Base-by-base conservation (phyloP, 495 filamentous ascomycete species). In the Ascobolus immersus region DNA sequence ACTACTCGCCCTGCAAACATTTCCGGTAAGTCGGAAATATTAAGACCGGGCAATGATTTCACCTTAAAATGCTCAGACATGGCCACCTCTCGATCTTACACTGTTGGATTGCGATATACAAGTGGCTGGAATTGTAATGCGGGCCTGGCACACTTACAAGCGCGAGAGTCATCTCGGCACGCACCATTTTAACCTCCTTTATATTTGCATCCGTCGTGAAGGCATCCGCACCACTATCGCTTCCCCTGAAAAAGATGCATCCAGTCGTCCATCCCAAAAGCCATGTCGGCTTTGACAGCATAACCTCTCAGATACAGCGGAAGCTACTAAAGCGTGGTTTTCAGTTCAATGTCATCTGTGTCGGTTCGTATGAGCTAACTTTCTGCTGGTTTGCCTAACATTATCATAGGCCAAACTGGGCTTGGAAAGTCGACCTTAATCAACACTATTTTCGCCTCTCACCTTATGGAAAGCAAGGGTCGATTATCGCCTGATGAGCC, bases 371-470 rank as follows among this genome's bases (percentile, higher is more conserved):
- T 34, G 35, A 17, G 40, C 52, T 61, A 45, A 61, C 50, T 42
- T 33, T 49, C 45, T 52, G 37, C 44, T 43, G 47, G 49, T n/a
- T n/a, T n/a, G n/a, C n/a, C n/a, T 23, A 41, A 42, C 21, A 19
- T 23, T 15, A 23, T 31, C 40, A 39, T 52, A 96, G 86, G 86
- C 44, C 86, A 99, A 63, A 99, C 86, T 44, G 86, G 86, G 43
- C 72, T 99, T 39, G 86, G 86, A 54, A 99, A 99, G 60, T 93
- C 82, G 18, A 99, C 86, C 29, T 60, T 99, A 47, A 91, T 99
- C 63, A 99, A 99, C 66, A 99, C 86, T 56, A 94, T 99, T 67
- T 99, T 99, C 60, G 89, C 86, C 42, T 93, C 86, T 41, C 86
- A 99, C 64, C 69, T 99, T 50, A 91, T 99, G 58, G 86, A 99